Percentiles rank a stretch among this genome's conserved stretches.
phyloP scores from a whole-genome alignment of 148 eudicot genomes.

The Vaccinium myrtillus region DNA sequence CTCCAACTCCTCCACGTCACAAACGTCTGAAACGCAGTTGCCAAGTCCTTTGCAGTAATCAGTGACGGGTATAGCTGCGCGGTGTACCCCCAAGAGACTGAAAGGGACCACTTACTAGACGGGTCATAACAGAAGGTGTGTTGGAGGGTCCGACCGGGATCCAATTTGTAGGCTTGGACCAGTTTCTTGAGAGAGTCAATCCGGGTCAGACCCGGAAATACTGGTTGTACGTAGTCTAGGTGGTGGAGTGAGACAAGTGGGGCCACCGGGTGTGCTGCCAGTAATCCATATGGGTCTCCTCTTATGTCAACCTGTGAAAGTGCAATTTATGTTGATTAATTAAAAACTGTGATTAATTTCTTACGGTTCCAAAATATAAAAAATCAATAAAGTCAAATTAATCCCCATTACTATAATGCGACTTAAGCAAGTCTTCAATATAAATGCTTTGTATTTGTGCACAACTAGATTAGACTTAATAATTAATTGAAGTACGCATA shows the following conservation, averaged over 20 bases:
- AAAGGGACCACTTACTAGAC: constrained; percentile 33
- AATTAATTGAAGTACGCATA: too few relatives aligned
- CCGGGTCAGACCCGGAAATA: constrained; percentile 30
- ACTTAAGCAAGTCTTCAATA: too few relatives aligned
- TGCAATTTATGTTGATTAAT: background rate
- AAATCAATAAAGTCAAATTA: too few relatives aligned
- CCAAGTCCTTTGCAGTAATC: constrained; percentile 27
- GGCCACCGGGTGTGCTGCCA: constrained; percentile 50
- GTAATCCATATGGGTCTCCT: constrained; percentile 38
- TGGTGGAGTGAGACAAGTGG: constrained; percentile 54
- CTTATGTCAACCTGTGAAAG: constrained; percentile 35
- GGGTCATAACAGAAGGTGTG: constrained; percentile 38
- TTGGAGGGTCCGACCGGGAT: constrained; percentile 39
- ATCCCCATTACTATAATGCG: too few relatives aligned
- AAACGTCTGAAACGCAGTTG: constrained; percentile 39
- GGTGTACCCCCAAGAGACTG: constrained; percentile 47
- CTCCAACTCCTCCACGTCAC: constrained; percentile 36
- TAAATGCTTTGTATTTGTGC: too few relatives aligned
- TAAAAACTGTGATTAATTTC: background rate
- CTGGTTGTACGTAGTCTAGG: constrained; percentile 35
- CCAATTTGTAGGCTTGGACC: constrained; percentile 23
- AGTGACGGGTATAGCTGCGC: constrained; percentile 38
- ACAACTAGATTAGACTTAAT: too few relatives aligned
- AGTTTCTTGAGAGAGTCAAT: constrained; percentile 33
- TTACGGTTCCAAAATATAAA: background rate